These are phyloP conservation scores for Citrullus colocynthis DNA, from an alignment of 306 rosid species.

Conservation along the genomic window DNA sequence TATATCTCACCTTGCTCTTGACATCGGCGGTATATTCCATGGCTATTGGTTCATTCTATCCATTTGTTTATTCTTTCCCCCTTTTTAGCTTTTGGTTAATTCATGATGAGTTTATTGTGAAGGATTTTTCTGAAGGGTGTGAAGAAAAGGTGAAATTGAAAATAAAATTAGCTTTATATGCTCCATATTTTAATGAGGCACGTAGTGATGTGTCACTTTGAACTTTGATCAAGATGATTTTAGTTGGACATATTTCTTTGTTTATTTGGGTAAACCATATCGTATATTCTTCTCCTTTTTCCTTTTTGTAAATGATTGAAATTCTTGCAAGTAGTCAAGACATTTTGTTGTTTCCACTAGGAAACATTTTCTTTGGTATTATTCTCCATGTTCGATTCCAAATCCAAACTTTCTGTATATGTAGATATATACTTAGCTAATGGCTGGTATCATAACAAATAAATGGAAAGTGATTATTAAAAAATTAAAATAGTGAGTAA, in stretches of 20 bases:
- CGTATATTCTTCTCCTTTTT: not conserved
- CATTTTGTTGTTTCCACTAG: not conserved
- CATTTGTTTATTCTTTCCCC: not conserved
- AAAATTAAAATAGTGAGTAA: not conserved
- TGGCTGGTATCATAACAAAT: not conserved
- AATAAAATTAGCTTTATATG: not conserved
- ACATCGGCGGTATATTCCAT: slow-evolving; percentile 64
- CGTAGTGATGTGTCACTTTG: not conserved
- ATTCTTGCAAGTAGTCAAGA: not conserved
- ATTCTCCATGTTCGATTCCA: not conserved
- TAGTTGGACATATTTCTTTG: not conserved
- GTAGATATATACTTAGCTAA: not conserved
- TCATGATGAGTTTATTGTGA: not conserved
- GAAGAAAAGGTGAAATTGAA: not conserved
- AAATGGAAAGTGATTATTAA: not conserved
- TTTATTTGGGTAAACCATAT: not conserved
- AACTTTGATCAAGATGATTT: not conserved
- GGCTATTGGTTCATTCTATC: not conserved
- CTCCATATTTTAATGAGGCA: not conserved
- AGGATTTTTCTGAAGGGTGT: not conserved
- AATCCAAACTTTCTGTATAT: not conserved
- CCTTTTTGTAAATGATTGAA: not conserved
- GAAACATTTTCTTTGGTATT: not conserved
- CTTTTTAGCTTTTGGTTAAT: not conserved
- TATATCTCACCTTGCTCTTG: slow-evolving; percentile 78